Evolutionary conservation across 1,284 basidiomycete species (phyloP).

Genomic region (Rhodotorula sp.): DNA sequence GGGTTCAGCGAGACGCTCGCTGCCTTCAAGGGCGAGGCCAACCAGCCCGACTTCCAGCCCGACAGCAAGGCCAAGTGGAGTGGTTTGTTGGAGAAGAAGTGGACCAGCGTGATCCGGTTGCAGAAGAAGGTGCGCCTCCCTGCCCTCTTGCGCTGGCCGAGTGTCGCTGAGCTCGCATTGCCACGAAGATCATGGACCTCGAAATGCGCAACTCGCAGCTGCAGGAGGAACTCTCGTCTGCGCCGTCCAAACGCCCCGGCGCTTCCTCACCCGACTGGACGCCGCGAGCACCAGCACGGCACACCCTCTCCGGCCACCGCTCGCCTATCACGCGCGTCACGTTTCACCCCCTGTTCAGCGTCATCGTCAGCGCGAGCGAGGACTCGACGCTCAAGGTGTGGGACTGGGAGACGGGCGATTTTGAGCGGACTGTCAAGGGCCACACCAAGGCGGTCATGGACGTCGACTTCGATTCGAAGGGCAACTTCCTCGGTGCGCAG

Average conservation of each 20-base stretch:
- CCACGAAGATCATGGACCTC: slow-evolving; percentile 78
- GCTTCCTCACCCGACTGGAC: slow-evolving; percentile 75
- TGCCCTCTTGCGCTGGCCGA: neutral
- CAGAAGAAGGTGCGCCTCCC: slow-evolving; percentile 75
- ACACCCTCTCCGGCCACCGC: slow-evolving; percentile 78
- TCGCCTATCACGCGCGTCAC: slow-evolving; percentile 72
- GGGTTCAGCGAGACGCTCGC: slow-evolving; percentile 67
- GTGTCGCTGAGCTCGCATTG: neutral
- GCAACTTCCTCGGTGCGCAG: slow-evolving; percentile 69
- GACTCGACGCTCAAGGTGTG: slow-evolving; percentile 87
- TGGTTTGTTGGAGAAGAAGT: slow-evolving; percentile 89
- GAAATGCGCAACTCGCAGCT: slow-evolving; percentile 75
- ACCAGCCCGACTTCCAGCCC: slow-evolving; percentile 65
- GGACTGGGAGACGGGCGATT: slow-evolving; percentile 94
- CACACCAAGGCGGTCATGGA: slow-evolving; percentile 87
- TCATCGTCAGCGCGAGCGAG: slow-evolving; percentile 80
- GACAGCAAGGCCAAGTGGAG: slow-evolving; percentile 81
- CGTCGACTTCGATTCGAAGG: slow-evolving; percentile 83
- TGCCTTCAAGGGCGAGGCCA: slow-evolving; percentile 63
- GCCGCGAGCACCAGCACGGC: slow-evolving; percentile 74
- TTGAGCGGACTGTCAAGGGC: slow-evolving; percentile 86
- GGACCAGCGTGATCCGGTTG: slow-evolving; percentile 86
- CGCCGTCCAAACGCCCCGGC: slow-evolving; percentile 63
- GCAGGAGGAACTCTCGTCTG: slow-evolving; percentile 66
- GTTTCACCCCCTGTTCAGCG: slow-evolving; percentile 83